These are phyloP conservation scores for Calamus simplicifolius DNA, from an alignment of 176 grass and related monocot species.

Conservation along the genomic window DNA sequence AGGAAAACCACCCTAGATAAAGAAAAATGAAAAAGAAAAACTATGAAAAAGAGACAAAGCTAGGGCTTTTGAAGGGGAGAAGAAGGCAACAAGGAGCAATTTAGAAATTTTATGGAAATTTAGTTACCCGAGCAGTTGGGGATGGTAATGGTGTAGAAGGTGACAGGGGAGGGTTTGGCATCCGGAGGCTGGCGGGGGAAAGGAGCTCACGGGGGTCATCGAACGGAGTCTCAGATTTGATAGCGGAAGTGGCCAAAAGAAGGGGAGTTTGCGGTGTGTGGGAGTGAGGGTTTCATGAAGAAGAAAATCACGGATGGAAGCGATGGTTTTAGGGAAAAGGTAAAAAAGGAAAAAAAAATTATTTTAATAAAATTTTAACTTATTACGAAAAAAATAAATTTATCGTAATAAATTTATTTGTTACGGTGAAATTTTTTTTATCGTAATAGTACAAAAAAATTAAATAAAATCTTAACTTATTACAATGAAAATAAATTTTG, in stretches of 20 bases:
- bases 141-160: slow-evolving; percentile 52
- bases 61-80: neutral
- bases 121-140: slow-evolving; percentile 80
- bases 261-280: slow-evolving; percentile 6
- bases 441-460: too few species aligned
- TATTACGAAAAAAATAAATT: too few species aligned
- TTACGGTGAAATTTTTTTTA: too few species aligned
- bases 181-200: neutral
- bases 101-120: neutral
- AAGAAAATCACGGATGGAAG: too few species aligned
- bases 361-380: too few species aligned
- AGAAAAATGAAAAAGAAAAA: neutral
- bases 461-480: too few species aligned
- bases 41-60: neutral
- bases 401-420: too few species aligned
- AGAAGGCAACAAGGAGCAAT: neutral
- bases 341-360: too few species aligned
- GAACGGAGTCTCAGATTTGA: slow-evolving; percentile 35
- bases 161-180: slow-evolving; percentile 10
- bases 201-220: slow-evolving; percentile 4
- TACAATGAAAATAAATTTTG: too few species aligned
- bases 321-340: too few species aligned
- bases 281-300: too few species aligned
- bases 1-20: slow-evolving; percentile 76
- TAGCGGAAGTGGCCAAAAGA: slow-evolving; percentile 8